Evolutionary conservation across 805 yeast species (phyloP), one percentile per base, ranked within the genome.

Genomic region (Starmerella stellata): DNA sequence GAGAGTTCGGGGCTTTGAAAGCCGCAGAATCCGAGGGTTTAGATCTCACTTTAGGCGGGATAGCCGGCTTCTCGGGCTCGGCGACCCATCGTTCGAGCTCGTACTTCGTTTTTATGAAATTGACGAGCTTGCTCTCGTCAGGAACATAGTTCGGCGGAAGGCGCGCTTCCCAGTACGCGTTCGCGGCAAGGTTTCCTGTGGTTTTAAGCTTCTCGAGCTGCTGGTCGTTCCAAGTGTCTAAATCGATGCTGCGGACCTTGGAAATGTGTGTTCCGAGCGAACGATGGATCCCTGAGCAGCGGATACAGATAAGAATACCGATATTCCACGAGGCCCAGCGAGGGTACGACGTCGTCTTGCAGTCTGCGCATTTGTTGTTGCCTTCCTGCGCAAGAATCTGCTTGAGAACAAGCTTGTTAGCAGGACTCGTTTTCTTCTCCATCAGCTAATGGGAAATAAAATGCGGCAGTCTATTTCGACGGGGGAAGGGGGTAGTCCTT

Each of bases 281-380:
- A 54, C 96, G 68, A 56, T 87, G 98, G 45, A 87, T 78, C 1
- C 98, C 98, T 1, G 95, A 85, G 59, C 98, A 87, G 48, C 65
- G 44, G 46, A 87, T 87, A 58, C 98, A 87, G 31, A 87, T 70
- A 52, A 90, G 85, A 40, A 90, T 73, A 19, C 98, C 98, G 38
- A 87, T 58, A 50, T 78, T 83, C 95, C 95, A 87, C 16, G 92
- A 76, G 9, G 96, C 95, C 98, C 98, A 87, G 39, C 96, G 69
- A 18, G 98, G 98, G 58, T 87, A 93, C 27, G 77, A 69, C 13
- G 87, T 69, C 0, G 74, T 68, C 57, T 90, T 87, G 61, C 98
- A 87, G 58, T 87, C 98, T 2, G 85, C 93, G 58, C 98, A 87
- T 33, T 62, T 56, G 52, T 70, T 72, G 63, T 90, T 90, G 28